Evolutionary conservation across 2,329 filamentous ascomycete genomes (phyloP), one percentile per base, ranked within the genome.

Genomic region (Cladosporium austrohemisphaericum): DNA sequence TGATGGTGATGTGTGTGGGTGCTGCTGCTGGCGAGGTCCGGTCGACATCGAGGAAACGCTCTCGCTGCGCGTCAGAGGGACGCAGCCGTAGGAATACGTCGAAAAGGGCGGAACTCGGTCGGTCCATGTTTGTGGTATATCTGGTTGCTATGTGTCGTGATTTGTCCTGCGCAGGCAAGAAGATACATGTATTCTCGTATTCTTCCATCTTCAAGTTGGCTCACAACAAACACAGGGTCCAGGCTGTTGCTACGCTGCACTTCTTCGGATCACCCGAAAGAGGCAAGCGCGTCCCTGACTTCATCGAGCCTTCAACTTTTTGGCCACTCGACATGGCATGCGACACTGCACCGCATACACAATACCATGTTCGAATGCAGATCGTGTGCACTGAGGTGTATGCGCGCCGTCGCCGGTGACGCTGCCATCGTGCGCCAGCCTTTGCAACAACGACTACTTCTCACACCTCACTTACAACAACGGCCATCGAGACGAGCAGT

Each of bases 41-140:
- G 31, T 60, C 60, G 43, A 96, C 86, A 6, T 83, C 79, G 37
- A 97, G 76, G 65, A 93, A 95, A 44, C 87, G 83, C 52, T 90
- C 85, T 16, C 63, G 60, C 50, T 64, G 64, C 2, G 62, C 58
- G 23, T 53, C 50, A 3, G 72, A 71, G 2, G 74, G 75, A 36
- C 75, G 84, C 41, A 97, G 75, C 41, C 92, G 87, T 32, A 97
- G 78, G 65, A 88, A 96, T 50, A 97, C 92, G 70, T 96, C 85
- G 67, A 97, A 97, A 29, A 96, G 80, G 43, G 80, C 55, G 8
- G 62, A 40, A n/a, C 36, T 53, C 3, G 49, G 38, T 19, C 40
- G 41, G 33, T 47, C 44, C 44, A 47, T 47, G 33, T 20, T 32
- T 4, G 7, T n/a, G 8, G 11, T 6, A 9, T 6, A 18, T 35